Evolutionary conservation across 768 basidiomycete species (phyloP), one percentile per base, ranked within the genome.

Genomic region (Collybia sordida): DNA sequence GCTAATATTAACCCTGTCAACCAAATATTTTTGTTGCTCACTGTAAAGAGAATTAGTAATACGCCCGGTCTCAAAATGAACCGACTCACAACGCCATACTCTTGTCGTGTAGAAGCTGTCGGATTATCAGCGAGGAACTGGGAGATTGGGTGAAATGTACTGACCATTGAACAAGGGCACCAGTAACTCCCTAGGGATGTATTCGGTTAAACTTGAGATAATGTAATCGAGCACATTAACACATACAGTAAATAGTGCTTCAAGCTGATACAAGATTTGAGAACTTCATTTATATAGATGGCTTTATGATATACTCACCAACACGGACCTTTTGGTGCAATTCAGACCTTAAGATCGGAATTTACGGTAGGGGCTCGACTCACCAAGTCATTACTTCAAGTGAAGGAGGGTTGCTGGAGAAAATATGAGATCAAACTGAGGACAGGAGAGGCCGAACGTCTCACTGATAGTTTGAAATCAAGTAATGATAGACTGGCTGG

Each of bases 151-250:
- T 15, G 3, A 25, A 31, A 15, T 38, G 21, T 22, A 14, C 62
- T 69, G 25, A 76, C 78, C 68, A 71, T 64, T 84, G 83, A 5
- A 83, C 81, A 18, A 81, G 61, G 36, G 72, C 64, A 4, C 73
- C 77, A 11, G 77, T 81, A 17, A 80, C 55, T 3, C 76, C 80
- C 75, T 82, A 60, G 28, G 15, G 8, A 52, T 54, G 8, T 47
- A 25, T 38, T 19, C 15, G 3, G 48, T 21, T 2, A 8, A 28
- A 14, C 18, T 12, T 22, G 23, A 47, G 15, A 35, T n/a, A n/a
- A 15, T 5, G n/a, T 3, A n/a, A 34, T 22, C 44, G 22, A 15
- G n/a, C n/a, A 18, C 18, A 35, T 14, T n/a, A 6, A 22, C 15
- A 59, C 70, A 6, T 56, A 79, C 78, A 27, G 73, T 75, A 34